Conservation (phyloP, 2,329 filamentous ascomycete genomes). For the Xylaria sp. region DNA sequence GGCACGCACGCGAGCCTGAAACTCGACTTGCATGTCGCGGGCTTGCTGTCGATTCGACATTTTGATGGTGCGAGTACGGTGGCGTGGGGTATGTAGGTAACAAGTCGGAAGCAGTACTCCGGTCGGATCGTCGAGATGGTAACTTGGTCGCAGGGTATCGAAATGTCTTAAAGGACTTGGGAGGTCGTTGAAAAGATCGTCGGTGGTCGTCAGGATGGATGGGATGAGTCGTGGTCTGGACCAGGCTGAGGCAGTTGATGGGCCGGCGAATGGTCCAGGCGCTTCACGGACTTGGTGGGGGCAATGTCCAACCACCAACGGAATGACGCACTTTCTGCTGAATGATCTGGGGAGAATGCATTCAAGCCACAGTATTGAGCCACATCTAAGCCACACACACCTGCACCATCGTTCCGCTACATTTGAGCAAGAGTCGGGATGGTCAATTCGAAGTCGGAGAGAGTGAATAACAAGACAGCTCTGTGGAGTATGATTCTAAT, state of each 20-base stretch:
- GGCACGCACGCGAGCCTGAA: slow-evolving; percentile 57
- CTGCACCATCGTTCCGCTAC: too few species aligned
- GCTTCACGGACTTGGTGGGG: slow-evolving; percentile 14
- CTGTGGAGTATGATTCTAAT: too few species aligned
- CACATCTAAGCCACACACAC: neutral
- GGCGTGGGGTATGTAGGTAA: neutral
- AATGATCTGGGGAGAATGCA: neutral
- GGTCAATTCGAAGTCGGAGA: too few species aligned
- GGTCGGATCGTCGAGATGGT: neutral
- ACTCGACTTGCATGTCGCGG: slow-evolving; percentile 65
- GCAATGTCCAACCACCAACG: slow-evolving; percentile 1
- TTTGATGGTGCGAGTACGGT: slow-evolving; percentile 25
- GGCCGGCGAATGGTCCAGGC: slow-evolving; percentile 1
- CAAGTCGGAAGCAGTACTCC: neutral
- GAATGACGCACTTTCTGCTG: slow-evolving; percentile 7
- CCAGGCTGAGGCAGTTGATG: neutral
- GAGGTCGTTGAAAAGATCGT: slow-evolving; percentile 6
- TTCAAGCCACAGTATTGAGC: neutral
- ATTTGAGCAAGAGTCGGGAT: too few species aligned
- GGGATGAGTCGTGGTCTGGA: neutral
- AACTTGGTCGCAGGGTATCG: neutral
- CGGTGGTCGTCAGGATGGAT: slow-evolving; percentile 10
- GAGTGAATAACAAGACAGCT: too few species aligned
- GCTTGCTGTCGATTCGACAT: slow-evolving; percentile 64
- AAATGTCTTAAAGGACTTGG: slow-evolving; percentile 1